phyloP scores from a whole-genome alignment of 805 yeast genomes.

The Saccharomyces kudriavzevii region DNA sequence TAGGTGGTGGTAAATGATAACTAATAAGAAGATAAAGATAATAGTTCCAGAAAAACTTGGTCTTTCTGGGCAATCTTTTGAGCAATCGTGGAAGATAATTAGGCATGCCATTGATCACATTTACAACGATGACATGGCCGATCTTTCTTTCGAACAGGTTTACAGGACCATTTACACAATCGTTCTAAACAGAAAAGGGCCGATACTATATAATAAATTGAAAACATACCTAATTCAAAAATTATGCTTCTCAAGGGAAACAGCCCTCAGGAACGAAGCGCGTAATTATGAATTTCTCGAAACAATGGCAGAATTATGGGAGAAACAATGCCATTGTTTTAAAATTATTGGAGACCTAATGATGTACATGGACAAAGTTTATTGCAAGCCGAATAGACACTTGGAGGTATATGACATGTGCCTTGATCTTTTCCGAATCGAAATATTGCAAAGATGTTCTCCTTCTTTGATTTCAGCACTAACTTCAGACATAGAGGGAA shows the following conservation, averaged over 20 bases:
- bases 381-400: slow-evolving; percentile 58
- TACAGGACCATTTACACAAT: slow-evolving; percentile 72
- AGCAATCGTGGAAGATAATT: slow-evolving; percentile 57
- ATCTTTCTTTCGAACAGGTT: slow-evolving; percentile 71
- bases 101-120: slow-evolving; percentile 65
- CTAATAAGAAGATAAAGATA: slow-evolving; percentile 41
- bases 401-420: slow-evolving; percentile 70
- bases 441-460: slow-evolving; percentile 43
- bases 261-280: slow-evolving; percentile 5
- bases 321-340: slow-evolving; percentile 63
- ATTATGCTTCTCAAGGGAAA: slow-evolving; percentile 4
- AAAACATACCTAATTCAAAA: slow-evolving; percentile 8
- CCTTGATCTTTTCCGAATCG: slow-evolving; percentile 53
- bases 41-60: slow-evolving; percentile 52
- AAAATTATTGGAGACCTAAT: slow-evolving; percentile 74
- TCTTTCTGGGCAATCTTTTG: slow-evolving; percentile 41
- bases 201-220: slow-evolving; percentile 10
- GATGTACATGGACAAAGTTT: slow-evolving; percentile 81
- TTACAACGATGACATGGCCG: slow-evolving; percentile 61
- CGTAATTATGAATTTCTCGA: slow-evolving; percentile 32
- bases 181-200: slow-evolving; percentile 38
- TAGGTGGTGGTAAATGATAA: background rate
- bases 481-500: slow-evolving; percentile 18
- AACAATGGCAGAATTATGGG: slow-evolving; percentile 43
- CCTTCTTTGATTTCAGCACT: slow-evolving; percentile 45